Percentiles rank a stretch among this genome's conserved stretches.
Conservation (phyloP, 176 grass and related monocot species). For the Calamus simplicifolius region DNA sequence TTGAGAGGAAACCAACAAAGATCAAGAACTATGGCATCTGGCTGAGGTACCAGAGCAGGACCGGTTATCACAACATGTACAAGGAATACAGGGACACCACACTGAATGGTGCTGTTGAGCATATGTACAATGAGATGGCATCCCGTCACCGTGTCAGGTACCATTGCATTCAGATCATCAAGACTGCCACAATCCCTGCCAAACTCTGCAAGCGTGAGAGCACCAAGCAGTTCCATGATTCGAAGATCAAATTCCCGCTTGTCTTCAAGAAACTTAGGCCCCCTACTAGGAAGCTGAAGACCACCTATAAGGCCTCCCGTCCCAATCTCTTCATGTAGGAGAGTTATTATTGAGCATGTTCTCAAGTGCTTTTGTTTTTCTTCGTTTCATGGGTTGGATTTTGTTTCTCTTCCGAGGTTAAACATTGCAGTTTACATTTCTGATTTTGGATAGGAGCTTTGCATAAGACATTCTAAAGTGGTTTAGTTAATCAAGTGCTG, state of each 20-base stretch:
- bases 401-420: no score
- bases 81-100: slow-evolving; percentile 6
- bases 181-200: slow-evolving; percentile 5
- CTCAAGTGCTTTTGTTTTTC: no score
- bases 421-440: no score
- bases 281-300: slow-evolving; percentile 4
- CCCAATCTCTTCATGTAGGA: slow-evolving; percentile 4
- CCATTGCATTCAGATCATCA: slow-evolving; percentile 10
- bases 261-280: slow-evolving; percentile 3
- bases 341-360: no score
- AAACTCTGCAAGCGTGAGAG: slow-evolving; percentile 11
- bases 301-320: slow-evolving; percentile 2
- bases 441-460: no score
- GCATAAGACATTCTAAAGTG: no score
- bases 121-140: slow-evolving; percentile 11
- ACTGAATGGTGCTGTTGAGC: slow-evolving; percentile 7
- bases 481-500: no score
- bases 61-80: slow-evolving; percentile 13
- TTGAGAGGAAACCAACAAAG: slow-evolving; percentile 10
- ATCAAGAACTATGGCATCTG: slow-evolving; percentile 8
- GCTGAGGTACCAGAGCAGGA: slow-evolving; percentile 6
- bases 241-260: slow-evolving; percentile 6
- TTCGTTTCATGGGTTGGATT: no score
- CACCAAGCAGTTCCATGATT: slow-evolving; percentile 11
- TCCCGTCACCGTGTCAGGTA: slow-evolving; percentile 1